These are phyloP conservation scores for Suillus luteus DNA, from an alignment of 768 basidiomycete species.

Conservation along the genomic window DNA sequence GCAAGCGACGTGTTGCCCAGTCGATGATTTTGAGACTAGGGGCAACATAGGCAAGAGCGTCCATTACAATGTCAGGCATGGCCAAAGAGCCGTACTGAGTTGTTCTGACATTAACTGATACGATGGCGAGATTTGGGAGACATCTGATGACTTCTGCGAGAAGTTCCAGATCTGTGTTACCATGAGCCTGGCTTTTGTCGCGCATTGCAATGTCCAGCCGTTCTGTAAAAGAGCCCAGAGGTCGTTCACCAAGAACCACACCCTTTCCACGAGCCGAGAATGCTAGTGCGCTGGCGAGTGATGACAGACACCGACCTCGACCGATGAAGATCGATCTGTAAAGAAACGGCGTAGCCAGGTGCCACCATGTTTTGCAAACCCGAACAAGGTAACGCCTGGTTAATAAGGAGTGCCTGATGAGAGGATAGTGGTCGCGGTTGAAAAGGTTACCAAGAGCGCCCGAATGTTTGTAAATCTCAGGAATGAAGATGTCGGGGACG, in stretches of 20 bases:
- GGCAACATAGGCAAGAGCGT: constrained; percentile 20
- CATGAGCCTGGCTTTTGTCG: constrained; percentile 10
- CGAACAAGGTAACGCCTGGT: constrained; percentile 31
- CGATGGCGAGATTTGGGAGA: constrained; percentile 24
- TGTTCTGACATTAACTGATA: constrained; percentile 19
- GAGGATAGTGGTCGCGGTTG: constrained; percentile 8
- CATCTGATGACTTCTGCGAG: constrained; percentile 17
- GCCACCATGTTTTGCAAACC: constrained; percentile 33
- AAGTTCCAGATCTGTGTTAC: constrained; percentile 10
- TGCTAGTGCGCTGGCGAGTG: constrained; percentile 20
- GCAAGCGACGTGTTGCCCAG: constrained; percentile 11
- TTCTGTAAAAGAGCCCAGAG: constrained; percentile 25
- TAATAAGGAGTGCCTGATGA: constrained; percentile 23
- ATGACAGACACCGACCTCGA: constrained; percentile 19
- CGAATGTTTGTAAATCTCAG: constrained; percentile 26
- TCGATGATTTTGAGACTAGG: constrained; percentile 25
- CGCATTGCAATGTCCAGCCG: constrained; percentile 30
- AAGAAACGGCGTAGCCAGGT: constrained; percentile 26
- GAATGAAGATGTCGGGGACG: constrained; percentile 23
- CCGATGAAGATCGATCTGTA: constrained; percentile 28
- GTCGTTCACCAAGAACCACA: constrained; percentile 13
- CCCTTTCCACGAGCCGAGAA: constrained; percentile 17
- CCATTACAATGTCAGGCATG: constrained; percentile 15
- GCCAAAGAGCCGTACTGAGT: not conserved
- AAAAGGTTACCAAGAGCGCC: constrained; percentile 14